Evolutionary conservation across 1,284 basidiomycete genomes (phyloP).

Genomic region (Microbotryum silenes-acaulis): DNA sequence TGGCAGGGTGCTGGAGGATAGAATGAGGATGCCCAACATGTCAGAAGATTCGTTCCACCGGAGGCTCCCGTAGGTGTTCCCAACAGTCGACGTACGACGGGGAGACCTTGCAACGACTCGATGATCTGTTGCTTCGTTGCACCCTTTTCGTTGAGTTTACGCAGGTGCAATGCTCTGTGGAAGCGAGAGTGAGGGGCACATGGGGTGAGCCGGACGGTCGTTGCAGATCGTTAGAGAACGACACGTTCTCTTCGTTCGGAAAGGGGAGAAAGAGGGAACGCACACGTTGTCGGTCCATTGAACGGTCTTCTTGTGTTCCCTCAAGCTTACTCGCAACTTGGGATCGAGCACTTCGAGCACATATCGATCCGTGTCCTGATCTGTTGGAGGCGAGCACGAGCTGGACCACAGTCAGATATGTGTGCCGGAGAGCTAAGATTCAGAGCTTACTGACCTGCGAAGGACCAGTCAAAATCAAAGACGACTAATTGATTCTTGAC

Average conservation of each 20-base stretch:
- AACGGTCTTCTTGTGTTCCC: constrained; percentile 54
- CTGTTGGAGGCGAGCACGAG: constrained; percentile 50
- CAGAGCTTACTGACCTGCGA: constrained; percentile 16
- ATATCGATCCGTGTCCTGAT: constrained; percentile 96
- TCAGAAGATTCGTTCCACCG: neutral
- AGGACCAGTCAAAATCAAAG: constrained; percentile 90
- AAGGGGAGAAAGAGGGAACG: constrained; percentile 38
- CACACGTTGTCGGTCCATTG: constrained; percentile 97
- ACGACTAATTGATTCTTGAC: constrained; percentile 71
- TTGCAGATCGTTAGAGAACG: neutral
- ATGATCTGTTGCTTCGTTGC: constrained; percentile 68
- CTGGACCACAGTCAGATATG: neutral
- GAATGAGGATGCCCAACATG: neutral
- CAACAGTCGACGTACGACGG: constrained; percentile 58
- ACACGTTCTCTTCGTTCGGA: constrained; percentile 33
- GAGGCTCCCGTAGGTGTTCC: neutral
- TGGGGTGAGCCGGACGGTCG: neutral
- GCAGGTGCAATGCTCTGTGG: constrained; percentile 20
- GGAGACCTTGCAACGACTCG: constrained; percentile 66
- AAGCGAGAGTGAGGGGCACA: neutral
- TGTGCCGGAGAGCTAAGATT: neutral
- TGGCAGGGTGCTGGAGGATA: constrained; percentile 77
- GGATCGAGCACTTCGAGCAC: constrained; percentile 86
- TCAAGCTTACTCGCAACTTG: constrained; percentile 73
- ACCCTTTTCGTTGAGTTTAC: constrained; percentile 60